Evolutionary conservation across 306 rosid genomes (phyloP), one percentile per base, ranked within the genome.

Genomic region (Abrus precatorius): DNA sequence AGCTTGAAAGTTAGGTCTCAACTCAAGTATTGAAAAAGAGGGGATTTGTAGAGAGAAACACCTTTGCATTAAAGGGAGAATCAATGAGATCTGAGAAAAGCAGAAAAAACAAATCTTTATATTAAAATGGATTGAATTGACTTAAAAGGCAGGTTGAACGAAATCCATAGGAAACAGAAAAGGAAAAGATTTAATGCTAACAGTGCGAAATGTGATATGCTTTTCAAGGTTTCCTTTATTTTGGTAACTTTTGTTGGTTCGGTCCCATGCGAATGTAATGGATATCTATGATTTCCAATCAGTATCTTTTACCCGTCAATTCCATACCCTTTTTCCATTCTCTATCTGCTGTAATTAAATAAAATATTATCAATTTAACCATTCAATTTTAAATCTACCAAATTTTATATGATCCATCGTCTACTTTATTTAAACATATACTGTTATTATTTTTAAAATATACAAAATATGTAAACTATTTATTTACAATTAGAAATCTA

Each of bases 221-320:
- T 70, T 60, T 71, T 11, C 20, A 69, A 36, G 41, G 14, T 45
- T 59, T 63, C 8, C 32, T 40, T 38, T 38, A 20, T 12, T 36
- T 27, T 79, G 70, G 62, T 44, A 56, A 69, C 76, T 71, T 66
- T 78, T 55, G 76, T 1, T 78, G 59, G 30, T 48, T 78, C 7
- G 49, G 60, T 30, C 76, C 56, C n/a, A 49, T 53, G 62, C 10
- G 38, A 47, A 9, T 47, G 43, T 3, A 30, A 59, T 13, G 34
- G 59, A 74, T 29, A n/a, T 56, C 7, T 28, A 41, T 14, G 30
- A 57, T 57, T 44, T 43, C 9, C 43, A 38, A 41, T 56, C 8
- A 14, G 30, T 9, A 40, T 27, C 41, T 13, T 63, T 13, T 20
- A 4, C 54, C 20, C 20, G 20, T 20, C 20, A 20, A 20, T 20